Conservation (phyloP, 192 early-diverging fungal species). For the Gaertneriomyces sp. region DNA sequence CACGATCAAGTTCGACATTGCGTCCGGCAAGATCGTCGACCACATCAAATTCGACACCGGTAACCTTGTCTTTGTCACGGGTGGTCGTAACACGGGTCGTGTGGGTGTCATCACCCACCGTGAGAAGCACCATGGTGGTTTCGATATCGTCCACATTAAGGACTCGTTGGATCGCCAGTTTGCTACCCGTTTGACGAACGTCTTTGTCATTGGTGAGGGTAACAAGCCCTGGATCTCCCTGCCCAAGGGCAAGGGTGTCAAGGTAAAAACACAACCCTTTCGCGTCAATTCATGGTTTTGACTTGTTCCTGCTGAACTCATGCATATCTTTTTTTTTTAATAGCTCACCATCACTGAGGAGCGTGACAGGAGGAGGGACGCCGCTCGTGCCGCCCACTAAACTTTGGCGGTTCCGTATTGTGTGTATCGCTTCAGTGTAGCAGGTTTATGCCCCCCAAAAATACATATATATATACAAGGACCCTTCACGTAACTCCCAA, state of each 20-base stretch:
- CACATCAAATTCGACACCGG: constrained; percentile 97
- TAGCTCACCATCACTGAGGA: constrained; percentile 98
- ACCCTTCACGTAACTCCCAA: too few species aligned
- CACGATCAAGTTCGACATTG: constrained; percentile 95
- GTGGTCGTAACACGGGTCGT: constrained; percentile 98
- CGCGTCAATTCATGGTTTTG: too few species aligned
- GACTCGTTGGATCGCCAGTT: constrained; percentile 91
- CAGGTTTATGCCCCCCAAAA: too few species aligned
- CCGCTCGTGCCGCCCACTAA: constrained; percentile 23
- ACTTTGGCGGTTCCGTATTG: too few species aligned
- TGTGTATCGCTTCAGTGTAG: too few species aligned
- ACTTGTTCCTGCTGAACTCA: too few species aligned
- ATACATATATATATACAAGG: too few species aligned
- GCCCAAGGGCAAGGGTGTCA: constrained; percentile 99
- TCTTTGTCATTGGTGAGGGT: constrained; percentile 75
- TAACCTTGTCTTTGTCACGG: constrained; percentile 95
- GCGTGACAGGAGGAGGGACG: constrained; percentile 85
- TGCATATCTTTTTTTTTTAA: neutral
- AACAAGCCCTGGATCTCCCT: constrained; percentile 94
- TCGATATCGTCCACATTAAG: constrained; percentile 99
- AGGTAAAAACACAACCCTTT: constrained; percentile 1
- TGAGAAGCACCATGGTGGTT: constrained; percentile 95
- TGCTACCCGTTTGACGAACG: constrained; percentile 96
- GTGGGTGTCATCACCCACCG: constrained; percentile 94
- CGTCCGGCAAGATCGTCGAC: constrained; percentile 86